Evolutionary conservation across 768 basidiomycete genomes (phyloP), one percentile per base, ranked within the genome.

Genomic region (Cystofilobasidium ferigula): DNA sequence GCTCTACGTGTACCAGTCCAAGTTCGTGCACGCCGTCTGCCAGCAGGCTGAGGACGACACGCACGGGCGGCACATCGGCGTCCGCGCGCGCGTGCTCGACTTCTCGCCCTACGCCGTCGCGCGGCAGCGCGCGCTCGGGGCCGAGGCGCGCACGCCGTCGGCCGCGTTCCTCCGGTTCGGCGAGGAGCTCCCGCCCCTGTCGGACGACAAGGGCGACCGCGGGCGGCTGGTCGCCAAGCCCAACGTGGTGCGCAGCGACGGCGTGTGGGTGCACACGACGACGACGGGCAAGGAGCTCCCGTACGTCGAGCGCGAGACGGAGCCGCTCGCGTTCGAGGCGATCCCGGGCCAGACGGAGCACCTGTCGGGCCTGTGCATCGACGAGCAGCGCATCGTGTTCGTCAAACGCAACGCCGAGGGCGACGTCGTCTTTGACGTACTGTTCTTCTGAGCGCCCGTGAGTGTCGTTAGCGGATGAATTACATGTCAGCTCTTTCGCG

Each of bases 201-300:
- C 51, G 12, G 51, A 28, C 5, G 6, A 26, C 28, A 14, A 28
- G 51, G 16, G 18, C 28, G 51, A 54, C 30, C 7, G 6, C 26
- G 51, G 51, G 13, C 4, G 91, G 48, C 83, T 97, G 61, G 94
- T 99, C 42, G 92, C 97, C 71, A 91, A 85, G 73, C 85, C 98
- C 64, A 82, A 85, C 61, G 94, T 98, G 67, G 82, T 97, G 74
- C 98, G 97, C 76, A 84, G 89, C 34, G 83, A 83, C 69, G 87
- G 83, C 73, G 94, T 98, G 63, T 88, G 93, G 64, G 86, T 98
- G 72, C 88, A 89, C 75, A 81, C 97, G 18, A 92, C 32, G 16
- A 30, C 51, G 51, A 54, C 51, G 14, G 51, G 51, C 18, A 8
- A 6, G 2, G 30, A 32, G 12, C 51, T 54, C 28, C 51, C 51